Evolutionary conservation across 2,329 filamentous ascomycete species (phyloP), one percentile per base, ranked within the genome.

Genomic region (Reticulascus tulasneorum): DNA sequence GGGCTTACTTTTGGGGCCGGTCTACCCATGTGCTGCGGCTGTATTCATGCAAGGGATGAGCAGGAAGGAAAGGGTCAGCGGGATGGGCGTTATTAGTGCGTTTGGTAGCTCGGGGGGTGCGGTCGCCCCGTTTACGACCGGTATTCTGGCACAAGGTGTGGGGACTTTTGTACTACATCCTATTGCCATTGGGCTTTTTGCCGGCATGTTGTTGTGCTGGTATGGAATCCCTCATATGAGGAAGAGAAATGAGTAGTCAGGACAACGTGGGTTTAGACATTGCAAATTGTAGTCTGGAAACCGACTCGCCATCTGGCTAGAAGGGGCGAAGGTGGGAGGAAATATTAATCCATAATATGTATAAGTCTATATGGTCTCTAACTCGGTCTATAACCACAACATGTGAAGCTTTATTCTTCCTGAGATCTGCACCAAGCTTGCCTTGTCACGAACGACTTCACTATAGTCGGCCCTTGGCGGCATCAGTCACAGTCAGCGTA

Each of bases 1-100:
- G 13, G 88, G 88, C 10, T 60, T 93, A 7, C 59, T 93, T 20
- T 66, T 94, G 1, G 87, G 88, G 0, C 86, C 87, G 0, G 72
- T 94, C 5, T 94, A 89, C 52, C 86, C 87, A 0, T 89, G 84
- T 53, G 77, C 81, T 0, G 72, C 76, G 4, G 73, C 75, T 1
- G 67, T 86, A 6, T 81, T 86, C 47, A 71, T 80, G 36, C 66
- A 75, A 24, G 62, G 73, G 23, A 69, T 88, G 55, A 73, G 71
- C 12, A 64, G 74, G 12, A 63, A 70, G 24, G 66, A 86, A 37
- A 76, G 80, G 44, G 71, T 82, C 13, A 77, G 74, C 26, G 75
- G 77, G 2, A 70, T 87, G 46, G 74, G 81, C 3, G 76, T 85
- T 37, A 85, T 87, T 40, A 77, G 73, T 16, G 79, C 80, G 5